A percentile compares a stretch with the other conserved stretches of the same genome.
Evolutionary conservation across 2,329 filamentous ascomycete species (phyloP).

Genomic region (Trichoderma polysporum): DNA sequence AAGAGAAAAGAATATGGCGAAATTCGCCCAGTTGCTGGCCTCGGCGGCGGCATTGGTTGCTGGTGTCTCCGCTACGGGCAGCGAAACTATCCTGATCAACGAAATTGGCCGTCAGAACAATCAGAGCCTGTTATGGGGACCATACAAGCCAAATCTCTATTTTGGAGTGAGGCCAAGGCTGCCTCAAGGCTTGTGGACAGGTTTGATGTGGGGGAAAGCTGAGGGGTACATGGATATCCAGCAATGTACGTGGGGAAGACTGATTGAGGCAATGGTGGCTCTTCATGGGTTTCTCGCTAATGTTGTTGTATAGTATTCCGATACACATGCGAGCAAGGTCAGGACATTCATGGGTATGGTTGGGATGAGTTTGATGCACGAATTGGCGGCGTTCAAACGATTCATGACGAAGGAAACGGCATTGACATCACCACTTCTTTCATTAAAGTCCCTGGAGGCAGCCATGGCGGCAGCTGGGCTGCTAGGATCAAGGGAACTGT

Average conservation of each 20-base stretch:
- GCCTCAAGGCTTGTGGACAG: conserved; percentile 76
- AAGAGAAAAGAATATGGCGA: conserved; percentile 30
- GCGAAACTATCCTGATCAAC: conserved; percentile 43
- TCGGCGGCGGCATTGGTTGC: conserved; percentile 32
- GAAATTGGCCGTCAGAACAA: conserved; percentile 63
- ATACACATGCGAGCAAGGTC: conserved; percentile 94
- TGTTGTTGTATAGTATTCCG: conserved; percentile 63
- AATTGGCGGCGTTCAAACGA: conserved; percentile 81
- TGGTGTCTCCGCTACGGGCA: conserved; percentile 30
- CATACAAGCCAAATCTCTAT: conserved; percentile 91
- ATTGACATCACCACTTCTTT: conserved; percentile 92
- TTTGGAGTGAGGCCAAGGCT: conserved; percentile 85
- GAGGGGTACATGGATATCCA: conserved; percentile 76
- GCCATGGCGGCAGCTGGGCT: conserved; percentile 87
- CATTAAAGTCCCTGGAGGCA: conserved; percentile 84
- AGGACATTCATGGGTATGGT: conserved; percentile 91
- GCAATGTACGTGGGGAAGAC: conserved; percentile 54
- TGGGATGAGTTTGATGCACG: conserved; percentile 97
- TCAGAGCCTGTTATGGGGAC: conserved; percentile 89
- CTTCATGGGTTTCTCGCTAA: conserved; percentile 7
- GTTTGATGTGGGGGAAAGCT: conserved; percentile 84
- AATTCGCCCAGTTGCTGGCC: conserved; percentile 33
- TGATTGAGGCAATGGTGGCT: neutral
- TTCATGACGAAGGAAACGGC: conserved; percentile 84
- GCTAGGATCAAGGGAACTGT: conserved; percentile 81